A percentile compares a stretch with the other conserved stretches of the same genome.
Conservation (phyloP, 306 rosid genomes). For the Rosa lucieae region DNA sequence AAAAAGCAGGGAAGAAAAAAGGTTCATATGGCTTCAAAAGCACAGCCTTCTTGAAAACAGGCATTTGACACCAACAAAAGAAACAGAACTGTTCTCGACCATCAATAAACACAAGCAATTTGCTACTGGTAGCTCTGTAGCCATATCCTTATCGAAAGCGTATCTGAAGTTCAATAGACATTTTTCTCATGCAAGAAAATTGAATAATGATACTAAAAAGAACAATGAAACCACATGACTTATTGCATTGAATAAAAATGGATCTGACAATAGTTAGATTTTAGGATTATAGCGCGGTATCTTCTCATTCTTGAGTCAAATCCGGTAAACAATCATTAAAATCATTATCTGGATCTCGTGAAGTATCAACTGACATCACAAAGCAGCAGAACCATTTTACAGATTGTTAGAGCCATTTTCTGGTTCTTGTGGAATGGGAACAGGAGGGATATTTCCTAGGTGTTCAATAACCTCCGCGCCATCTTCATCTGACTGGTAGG, state of each 20-base stretch:
- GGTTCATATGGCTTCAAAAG: too few species aligned
- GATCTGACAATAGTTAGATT: not conserved
- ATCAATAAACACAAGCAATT: not conserved
- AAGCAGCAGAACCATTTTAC: constrained; percentile 11
- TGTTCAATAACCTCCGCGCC: not conserved
- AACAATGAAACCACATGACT: not conserved
- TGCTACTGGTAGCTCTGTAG: not conserved
- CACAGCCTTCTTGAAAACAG: too few species aligned
- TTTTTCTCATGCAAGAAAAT: not conserved
- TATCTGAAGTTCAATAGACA: not conserved
- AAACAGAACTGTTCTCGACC: not conserved
- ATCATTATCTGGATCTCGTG: not conserved
- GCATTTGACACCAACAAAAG: not conserved
- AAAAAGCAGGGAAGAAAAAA: too few species aligned
- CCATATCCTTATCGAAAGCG: not conserved
- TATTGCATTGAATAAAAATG: not conserved
- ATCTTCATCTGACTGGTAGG: constrained; percentile 4
- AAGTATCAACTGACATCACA: not conserved
- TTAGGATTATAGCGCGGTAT: not conserved
- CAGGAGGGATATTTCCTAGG: constrained; percentile 2
- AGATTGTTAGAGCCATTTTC: constrained; percentile 4
- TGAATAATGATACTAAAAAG: not conserved
- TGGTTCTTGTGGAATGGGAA: not conserved
- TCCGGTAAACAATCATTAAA: not conserved
- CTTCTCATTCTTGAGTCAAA: constrained; percentile 8